These are phyloP conservation scores for Nevesoporus exiguus DNA, from an alignment of 768 basidiomycete species.

Conservation along the genomic window DNA sequence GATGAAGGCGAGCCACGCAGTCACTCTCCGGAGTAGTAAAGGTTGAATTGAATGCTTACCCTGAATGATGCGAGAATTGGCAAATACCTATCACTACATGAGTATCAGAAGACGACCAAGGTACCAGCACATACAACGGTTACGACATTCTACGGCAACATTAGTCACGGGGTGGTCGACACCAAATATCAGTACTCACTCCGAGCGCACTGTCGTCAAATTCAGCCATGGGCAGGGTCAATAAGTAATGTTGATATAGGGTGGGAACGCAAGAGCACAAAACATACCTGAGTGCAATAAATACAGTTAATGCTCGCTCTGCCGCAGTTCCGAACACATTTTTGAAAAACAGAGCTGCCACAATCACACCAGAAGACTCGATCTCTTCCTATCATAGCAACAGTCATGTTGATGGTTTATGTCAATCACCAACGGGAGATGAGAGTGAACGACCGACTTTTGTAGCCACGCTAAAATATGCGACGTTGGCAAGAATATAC, in stretches of 20 bases:
- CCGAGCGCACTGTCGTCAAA: slow-evolving; percentile 32
- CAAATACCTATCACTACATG: slow-evolving; percentile 39
- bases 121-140: slow-evolving; percentile 20
- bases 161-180: not conserved
- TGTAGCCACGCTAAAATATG: not conserved
- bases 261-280: slow-evolving; percentile 26
- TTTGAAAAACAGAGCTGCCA: slow-evolving; percentile 47
- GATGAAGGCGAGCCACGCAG: not conserved
- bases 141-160: slow-evolving; percentile 23
- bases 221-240: not conserved
- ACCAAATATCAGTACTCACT: slow-evolving; percentile 12
- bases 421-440: not conserved
- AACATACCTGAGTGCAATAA: slow-evolving; percentile 34
- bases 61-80: slow-evolving; percentile 49
- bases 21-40: not conserved
- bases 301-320: slow-evolving; percentile 49
- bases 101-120: not conserved
- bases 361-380: slow-evolving; percentile 44
- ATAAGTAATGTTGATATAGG: not conserved
- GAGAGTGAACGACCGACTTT: not conserved
- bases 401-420: not conserved
- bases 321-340: slow-evolving; percentile 54
- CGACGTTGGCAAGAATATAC: not conserved
- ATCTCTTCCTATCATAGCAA: slow-evolving; percentile 28
- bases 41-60: slow-evolving; percentile 19